Evolutionary conservation across 1,139 yeast genomes (phyloP).

Genomic region (Taphrina communis): DNA sequence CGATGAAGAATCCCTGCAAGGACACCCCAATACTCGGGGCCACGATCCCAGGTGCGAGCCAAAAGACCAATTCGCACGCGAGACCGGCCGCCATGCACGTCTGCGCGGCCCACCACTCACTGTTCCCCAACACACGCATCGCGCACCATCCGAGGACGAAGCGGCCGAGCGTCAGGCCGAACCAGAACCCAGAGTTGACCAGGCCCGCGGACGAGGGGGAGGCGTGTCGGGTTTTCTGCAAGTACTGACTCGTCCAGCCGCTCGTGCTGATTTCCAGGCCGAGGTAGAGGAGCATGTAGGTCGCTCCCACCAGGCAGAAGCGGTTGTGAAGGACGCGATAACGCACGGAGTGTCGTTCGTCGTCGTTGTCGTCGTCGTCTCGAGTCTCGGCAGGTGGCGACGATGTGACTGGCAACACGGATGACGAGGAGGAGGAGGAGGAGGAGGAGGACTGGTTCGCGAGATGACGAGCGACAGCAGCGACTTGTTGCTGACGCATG

Average conservation of each 20-base stretch:
- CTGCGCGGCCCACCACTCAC: conserved; percentile 46
- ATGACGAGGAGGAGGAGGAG: too few species aligned
- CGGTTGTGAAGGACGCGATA: conserved; percentile 24
- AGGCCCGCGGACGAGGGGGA: conserved; percentile 60
- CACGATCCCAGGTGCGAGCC: conserved; percentile 49
- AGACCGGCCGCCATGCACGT: conserved; percentile 47
- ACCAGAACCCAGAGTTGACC: conserved; percentile 75
- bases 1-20: conserved; percentile 69
- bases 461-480: conserved; percentile 14
- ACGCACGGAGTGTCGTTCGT: not conserved
- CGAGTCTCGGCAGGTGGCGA: too few species aligned
- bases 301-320: conserved; percentile 42
- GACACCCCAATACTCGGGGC: conserved; percentile 56
- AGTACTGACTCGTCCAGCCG: conserved; percentile 73
- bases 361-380: too few species aligned
- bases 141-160: conserved; percentile 55
- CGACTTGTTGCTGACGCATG: not conserved
- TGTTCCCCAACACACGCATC: conserved; percentile 47
- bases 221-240: conserved; percentile 64
- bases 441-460: too few species aligned
- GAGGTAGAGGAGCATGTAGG: conserved; percentile 64
- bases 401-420: too few species aligned
- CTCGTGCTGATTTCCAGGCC: conserved; percentile 73
- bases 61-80: conserved; percentile 47
- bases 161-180: conserved; percentile 69